Evolutionary conservation across 1,284 basidiomycete species (phyloP), one percentile per base, ranked within the genome.

Genomic region (Trichosporon asahii): DNA sequence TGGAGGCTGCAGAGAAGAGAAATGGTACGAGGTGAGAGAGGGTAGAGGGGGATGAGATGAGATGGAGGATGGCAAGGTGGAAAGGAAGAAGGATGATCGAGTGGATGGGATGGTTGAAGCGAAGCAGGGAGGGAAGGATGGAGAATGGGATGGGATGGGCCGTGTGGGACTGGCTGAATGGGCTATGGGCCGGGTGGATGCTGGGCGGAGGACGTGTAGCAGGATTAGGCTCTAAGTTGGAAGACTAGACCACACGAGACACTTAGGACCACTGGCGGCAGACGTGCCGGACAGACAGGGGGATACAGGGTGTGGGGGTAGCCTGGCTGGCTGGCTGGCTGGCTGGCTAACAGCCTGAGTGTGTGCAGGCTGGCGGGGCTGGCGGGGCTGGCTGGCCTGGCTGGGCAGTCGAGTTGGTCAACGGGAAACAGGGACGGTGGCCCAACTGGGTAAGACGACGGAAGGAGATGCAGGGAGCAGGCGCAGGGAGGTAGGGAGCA

Each of bases 31-130:
- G 64, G 29, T 27, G 14, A 31, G 35, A 25, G 25, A 40, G 55
- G 63, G 11, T 31, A 18, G 15, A 21, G 35, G 61, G 29, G 21
- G 49, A 53, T n/a, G 63, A n/a, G 46, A 65, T 33, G 44, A n/a
- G 46, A 65, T 33, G 44, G 49, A 67, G 25, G 63, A 37, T 53
- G 49, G 37, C 25, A 40, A 33, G 33, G 7, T 18, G 25, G 11
- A 37, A 37, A 12, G 31, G 11, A 37, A 12, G 35, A 12, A 60
- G 12, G 69, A 14, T 1, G 18, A 44, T 65, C 18, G 29, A 33
- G 31, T 64, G 64, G 60, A 70, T 27, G n/a, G 49, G 21, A 23
- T 53, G 49, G 21, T 9, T 53, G 49, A 66, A 64, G 66, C 55
- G 27, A 31, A 33, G 57, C 27, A 61, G 57, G 57, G 29, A 61